Conservation (phyloP, 805 yeast species). For the Ogataea methylovora region DNA sequence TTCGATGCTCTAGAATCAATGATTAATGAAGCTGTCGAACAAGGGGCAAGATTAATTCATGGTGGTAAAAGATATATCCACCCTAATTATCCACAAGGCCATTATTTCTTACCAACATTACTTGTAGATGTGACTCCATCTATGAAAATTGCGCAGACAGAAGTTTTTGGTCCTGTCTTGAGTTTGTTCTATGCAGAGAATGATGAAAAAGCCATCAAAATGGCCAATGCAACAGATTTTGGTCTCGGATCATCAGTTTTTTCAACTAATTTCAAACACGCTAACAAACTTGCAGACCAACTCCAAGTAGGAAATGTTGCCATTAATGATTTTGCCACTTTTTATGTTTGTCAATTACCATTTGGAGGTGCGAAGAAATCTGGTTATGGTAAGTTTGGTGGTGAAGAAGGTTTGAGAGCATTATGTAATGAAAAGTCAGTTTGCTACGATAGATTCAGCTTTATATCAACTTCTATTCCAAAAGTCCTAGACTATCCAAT, state of each 20-base stretch:
- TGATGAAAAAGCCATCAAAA: conserved; percentile 58
- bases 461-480: conserved; percentile 79
- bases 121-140: conserved; percentile 70
- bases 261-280: conserved; percentile 51
- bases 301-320: conserved; percentile 89
- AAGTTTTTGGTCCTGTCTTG: conserved; percentile 91
- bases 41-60: conserved; percentile 71
- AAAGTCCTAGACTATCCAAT: conserved; percentile 90
- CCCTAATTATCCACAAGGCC: conserved; percentile 94
- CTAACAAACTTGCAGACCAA: conserved; percentile 55
- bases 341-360: conserved; percentile 91
- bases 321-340: conserved; percentile 95
- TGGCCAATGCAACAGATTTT: conserved; percentile 80
- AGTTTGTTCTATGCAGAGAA: conserved; percentile 66
- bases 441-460: conserved; percentile 75
- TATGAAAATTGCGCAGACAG: conserved; percentile 80
- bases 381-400: conserved; percentile 97
- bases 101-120: conserved; percentile 86
- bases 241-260: conserved; percentile 93
- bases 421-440: conserved; percentile 82
- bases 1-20: conserved; percentile 61
- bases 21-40: conserved; percentile 62
- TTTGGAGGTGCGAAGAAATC: conserved; percentile 92
- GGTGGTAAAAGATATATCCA: conserved; percentile 83
- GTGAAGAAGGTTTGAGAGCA: conserved; percentile 93